Evolutionary conservation across 257 asterid species (phyloP), one percentile per base, ranked within the genome.

Genomic region (Rubia yunnanensis): DNA sequence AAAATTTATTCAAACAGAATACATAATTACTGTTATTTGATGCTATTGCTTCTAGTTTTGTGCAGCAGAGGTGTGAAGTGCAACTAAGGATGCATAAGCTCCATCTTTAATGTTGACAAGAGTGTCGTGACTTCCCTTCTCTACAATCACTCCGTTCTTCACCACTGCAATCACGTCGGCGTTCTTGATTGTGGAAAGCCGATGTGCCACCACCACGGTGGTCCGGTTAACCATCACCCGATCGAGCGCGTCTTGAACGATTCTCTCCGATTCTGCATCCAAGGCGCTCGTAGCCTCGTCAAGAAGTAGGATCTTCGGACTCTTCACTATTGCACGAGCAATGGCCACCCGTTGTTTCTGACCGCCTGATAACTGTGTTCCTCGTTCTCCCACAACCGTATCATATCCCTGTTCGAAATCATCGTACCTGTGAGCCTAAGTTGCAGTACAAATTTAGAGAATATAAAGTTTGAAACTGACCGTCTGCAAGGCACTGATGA

Each of bases 311-410:
- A 92, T 83, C 80, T 80, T 86, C 0, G 95, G 96, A 39, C 81
- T 80, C 76, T 88, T 92, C 1, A 88, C 64, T 10, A 88, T 84
- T 64, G 95, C 98, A 5, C 98, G 80, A 0, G 98, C 98, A 5
- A 92, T 92, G 49, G 98, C 96, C 0, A 92, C 84, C 1, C 98
- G 91, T 60, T 91, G 98, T 76, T 91, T 88, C 48, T 91, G 98
- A 6, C 98, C 98, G 0, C 96, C 95, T 0, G 96, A 91, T 32
- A 91, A 72, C 31, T 88, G 95, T 4, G 79, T 75, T 15, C 96
- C 96, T 48, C 96, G 79, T 65, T 92, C 96, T 30, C 95, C 96
- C 50, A 86, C 98, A 64, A 72, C 31, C 0, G 98, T 86, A 4
- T 88, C 96, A 58, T 88, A 91, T n/a, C 98, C 96, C 73, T 82